Evolutionary conservation across 1,284 basidiomycete genomes (phyloP).

Genomic region (Trametes versicolor): DNA sequence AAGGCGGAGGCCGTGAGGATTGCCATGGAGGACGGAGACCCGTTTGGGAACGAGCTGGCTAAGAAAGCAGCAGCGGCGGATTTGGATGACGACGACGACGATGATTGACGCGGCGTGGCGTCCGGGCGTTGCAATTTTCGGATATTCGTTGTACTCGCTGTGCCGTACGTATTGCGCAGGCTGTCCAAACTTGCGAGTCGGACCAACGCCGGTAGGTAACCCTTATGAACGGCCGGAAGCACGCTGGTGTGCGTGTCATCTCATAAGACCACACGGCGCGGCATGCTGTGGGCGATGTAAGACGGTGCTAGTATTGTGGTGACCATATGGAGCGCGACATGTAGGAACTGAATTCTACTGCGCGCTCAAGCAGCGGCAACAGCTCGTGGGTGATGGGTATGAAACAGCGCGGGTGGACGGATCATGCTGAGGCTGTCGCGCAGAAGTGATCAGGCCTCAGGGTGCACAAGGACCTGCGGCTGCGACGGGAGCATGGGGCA

Average conservation of each 20-base stretch:
- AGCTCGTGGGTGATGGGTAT: conserved; percentile 13
- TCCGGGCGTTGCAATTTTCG: neutral
- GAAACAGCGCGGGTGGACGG: conserved; percentile 11
- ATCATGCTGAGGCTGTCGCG: conserved; percentile 4
- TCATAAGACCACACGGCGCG: neutral
- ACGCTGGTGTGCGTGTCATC: no score
- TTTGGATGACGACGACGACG: conserved; percentile 58
- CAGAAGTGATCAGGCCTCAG: conserved; percentile 5
- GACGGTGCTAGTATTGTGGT: neutral
- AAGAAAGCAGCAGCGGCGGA: conserved; percentile 51
- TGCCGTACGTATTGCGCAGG: neutral
- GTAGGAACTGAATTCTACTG: neutral
- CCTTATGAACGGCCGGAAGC: no score
- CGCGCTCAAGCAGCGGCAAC: neutral
- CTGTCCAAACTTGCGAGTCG: neutral
- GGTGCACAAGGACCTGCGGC: neutral
- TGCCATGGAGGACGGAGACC: conserved; percentile 65
- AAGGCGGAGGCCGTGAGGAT: conserved; percentile 68
- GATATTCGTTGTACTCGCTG: neutral
- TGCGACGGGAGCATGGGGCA: neutral
- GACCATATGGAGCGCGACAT: neutral
- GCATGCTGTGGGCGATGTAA: neutral
- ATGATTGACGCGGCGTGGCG: conserved; percentile 26
- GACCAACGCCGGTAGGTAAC: no score
- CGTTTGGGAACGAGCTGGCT: conserved; percentile 67